Conservation (phyloP, 306 rosid genomes). For the Senna siamea region DNA sequence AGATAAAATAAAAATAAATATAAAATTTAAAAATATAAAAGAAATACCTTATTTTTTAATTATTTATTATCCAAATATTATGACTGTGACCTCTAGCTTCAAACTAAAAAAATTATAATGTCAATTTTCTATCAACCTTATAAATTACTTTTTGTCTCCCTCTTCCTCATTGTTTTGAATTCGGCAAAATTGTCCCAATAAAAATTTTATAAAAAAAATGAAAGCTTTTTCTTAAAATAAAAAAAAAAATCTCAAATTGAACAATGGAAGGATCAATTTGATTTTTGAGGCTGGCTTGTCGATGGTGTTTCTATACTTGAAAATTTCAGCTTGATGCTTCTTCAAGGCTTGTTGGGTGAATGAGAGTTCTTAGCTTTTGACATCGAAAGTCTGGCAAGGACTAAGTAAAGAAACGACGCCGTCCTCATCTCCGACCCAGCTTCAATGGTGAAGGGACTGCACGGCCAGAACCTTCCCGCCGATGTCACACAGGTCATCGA, state of each 20-base stretch:
- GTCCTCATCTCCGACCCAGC: slow-evolving; percentile 22
- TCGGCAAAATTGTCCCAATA: background rate
- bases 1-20: no score
- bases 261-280: background rate
- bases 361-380: background rate
- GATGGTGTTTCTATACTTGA: slow-evolving; percentile 7
- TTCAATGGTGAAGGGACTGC: slow-evolving; percentile 75
- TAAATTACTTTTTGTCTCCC: no score
- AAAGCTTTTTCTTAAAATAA: background rate
- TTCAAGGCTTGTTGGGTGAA: background rate
- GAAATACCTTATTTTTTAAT: no score
- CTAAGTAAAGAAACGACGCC: slow-evolving; percentile 35
- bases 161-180: background rate
- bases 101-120: no score
- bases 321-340: slow-evolving; percentile 5
- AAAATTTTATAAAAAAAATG: background rate
- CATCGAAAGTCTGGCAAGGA: background rate
- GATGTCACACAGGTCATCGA: slow-evolving; percentile 79
- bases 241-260: background rate
- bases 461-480: slow-evolving; percentile 68
- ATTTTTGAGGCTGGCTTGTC: background rate
- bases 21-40: no score
- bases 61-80: no score
- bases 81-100: no score
- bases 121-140: no score